Conservation (phyloP, 352 stramenopile genomes). For the Globisporangium megalacanthum region DNA sequence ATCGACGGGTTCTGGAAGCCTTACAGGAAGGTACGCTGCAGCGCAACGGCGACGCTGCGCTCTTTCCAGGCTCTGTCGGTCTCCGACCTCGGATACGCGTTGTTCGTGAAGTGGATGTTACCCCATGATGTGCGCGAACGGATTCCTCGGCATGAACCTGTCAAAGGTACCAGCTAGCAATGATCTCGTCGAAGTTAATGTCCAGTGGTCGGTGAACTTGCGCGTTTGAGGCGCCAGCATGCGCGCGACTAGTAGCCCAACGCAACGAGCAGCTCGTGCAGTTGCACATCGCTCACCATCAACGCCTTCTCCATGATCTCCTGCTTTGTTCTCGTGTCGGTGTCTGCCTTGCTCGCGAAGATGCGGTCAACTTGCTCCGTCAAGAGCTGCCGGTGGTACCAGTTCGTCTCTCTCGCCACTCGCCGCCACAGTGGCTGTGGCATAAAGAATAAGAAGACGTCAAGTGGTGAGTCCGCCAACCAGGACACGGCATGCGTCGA, state of each 20-base stretch:
- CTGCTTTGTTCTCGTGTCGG: background rate
- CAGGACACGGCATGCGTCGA: background rate
- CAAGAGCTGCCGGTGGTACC: background rate
- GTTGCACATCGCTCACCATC: background rate
- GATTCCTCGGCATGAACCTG: background rate
- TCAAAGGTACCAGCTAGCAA: background rate
- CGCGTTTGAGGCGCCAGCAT: background rate
- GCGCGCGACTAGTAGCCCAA: background rate
- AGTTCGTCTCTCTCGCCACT: background rate
- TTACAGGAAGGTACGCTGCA: slow-evolving; percentile 6
- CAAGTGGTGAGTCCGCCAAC: background rate
- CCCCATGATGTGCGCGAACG: slow-evolving; percentile 9
- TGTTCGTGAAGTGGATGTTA: slow-evolving; percentile 14
- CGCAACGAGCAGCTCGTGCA: background rate
- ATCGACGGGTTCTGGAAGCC: slow-evolving; percentile 1
- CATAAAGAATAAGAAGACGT: background rate
- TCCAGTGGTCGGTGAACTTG: background rate
- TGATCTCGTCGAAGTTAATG: background rate
- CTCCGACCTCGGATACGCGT: background rate
- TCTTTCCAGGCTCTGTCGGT: too few relatives aligned
- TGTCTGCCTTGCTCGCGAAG: background rate
- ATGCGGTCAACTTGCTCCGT: background rate
- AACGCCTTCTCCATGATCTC: background rate
- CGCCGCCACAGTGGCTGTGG: background rate
- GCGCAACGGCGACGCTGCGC: background rate